These are phyloP conservation scores for Boletus pseudo-olivaceus DNA, from an alignment of 768 basidiomycete species.

Conservation along the genomic window DNA sequence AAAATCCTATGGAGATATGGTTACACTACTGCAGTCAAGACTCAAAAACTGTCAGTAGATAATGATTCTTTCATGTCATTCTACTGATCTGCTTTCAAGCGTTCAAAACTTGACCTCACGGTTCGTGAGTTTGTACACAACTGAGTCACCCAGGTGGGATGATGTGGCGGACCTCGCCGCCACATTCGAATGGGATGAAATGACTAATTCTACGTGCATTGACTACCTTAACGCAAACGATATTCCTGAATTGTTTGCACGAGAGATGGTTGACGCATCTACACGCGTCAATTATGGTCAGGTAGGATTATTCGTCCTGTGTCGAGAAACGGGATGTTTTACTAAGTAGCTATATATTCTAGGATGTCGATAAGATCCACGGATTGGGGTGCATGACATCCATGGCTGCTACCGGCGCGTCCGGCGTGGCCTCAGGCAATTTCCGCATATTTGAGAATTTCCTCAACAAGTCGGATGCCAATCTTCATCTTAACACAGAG, in stretches of 20 bases:
- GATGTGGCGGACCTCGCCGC: constrained; percentile 57
- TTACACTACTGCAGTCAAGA: constrained; percentile 52
- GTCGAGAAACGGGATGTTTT: neutral
- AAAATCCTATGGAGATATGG: constrained; percentile 82
- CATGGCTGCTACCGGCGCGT: constrained; percentile 69
- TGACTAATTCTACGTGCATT: constrained; percentile 48
- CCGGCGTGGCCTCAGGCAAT: constrained; percentile 74
- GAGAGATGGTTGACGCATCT: constrained; percentile 75
- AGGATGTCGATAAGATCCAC: constrained; percentile 72
- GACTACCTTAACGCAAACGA: constrained; percentile 56
- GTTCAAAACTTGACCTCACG: constrained; percentile 52
- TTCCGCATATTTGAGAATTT: constrained; percentile 83
- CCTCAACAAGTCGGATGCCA: constrained; percentile 64
- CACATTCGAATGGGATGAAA: constrained; percentile 45
- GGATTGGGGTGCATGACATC: constrained; percentile 69
- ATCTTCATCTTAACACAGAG: constrained; percentile 64
- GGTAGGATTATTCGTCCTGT: constrained; percentile 32
- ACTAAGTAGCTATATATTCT: constrained; percentile 1
- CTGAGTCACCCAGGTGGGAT: constrained; percentile 56
- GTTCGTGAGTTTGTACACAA: constrained; percentile 55
- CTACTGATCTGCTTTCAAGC: constrained; percentile 32
- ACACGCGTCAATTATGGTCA: constrained; percentile 86
- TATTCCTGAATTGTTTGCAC: constrained; percentile 54
- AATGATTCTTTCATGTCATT: neutral
- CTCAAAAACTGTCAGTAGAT: constrained; percentile 48